Evolutionary conservation across 345 rosid genomes (phyloP), one percentile per base, ranked within the genome.

Genomic region (Eutrema japonicum): DNA sequence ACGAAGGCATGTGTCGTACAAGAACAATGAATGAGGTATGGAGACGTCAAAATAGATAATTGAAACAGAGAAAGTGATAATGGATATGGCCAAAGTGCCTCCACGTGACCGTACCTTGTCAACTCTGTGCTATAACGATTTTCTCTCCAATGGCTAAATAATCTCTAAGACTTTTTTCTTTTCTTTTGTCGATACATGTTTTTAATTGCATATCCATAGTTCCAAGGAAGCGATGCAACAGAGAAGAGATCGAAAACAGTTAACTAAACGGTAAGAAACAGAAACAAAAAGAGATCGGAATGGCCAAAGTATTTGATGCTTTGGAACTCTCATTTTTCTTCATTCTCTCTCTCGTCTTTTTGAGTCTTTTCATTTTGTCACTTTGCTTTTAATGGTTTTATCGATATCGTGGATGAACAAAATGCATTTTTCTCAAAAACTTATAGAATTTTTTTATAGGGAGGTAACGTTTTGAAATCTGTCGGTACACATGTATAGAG

Each of bases 11-110:
- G 66, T 29, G 59, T 67, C 33, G 63, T 59, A 67, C 73, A 50
- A 30, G 64, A 52, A 52, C 74, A 75, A 68, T 75, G 70, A 75
- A 75, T 75, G 64, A 54, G 70, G 74, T 62, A 75, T 75, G 74
- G 74, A 52, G 74, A 75, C 69, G 61, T 62, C 61, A 62, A 43
- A 38, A 38, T n/a, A 68, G 47, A 67, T 60, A 33, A 59, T 22
- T 43, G 66, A 60, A 58, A 68, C 59, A 49, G 41, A 64, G 38
- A 33, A 54, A 65, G 29, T 54, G 61, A 51, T 66, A 5, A 40
- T 59, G 50, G 49, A 35, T 50, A 45, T 75, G 68, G 67, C 63
- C 70, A 75, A 68, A 52, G 43, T 61, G 69, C 50, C 8, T 60
- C 58, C 70, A 75, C 74, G 74, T 68, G 79, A 63, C 8, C 45